Conservation (phyloP, 2,329 filamentous ascomycete species). For the Cladosporium colombiae region DNA sequence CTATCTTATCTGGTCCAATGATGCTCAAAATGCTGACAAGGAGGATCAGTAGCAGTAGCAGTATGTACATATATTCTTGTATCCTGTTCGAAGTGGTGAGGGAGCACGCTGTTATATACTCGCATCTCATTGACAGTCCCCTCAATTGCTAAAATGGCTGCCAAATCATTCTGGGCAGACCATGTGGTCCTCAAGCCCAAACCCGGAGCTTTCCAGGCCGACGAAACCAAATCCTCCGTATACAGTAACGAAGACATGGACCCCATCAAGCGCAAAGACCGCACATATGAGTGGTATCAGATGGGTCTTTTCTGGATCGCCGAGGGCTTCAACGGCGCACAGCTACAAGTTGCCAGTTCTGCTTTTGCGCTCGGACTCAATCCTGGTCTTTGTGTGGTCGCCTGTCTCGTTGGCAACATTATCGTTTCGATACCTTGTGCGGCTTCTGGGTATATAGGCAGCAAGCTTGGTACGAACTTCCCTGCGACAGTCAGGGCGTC, state of each 20-base stretch:
- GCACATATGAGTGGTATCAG: conserved; percentile 22
- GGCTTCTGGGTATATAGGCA: conserved; percentile 22
- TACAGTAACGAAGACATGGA: conserved; percentile 22
- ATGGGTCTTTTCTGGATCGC: conserved; percentile 24
- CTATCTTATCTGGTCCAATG: neutral
- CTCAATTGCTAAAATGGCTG: neutral
- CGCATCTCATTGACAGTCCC: neutral
- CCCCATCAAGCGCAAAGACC: conserved; percentile 19
- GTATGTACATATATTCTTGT: neutral
- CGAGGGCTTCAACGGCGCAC: conserved; percentile 24
- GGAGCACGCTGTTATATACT: neutral
- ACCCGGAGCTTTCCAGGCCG: conserved; percentile 4
- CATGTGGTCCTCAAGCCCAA: conserved; percentile 17
- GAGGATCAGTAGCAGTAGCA: neutral
- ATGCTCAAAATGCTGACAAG: no score
- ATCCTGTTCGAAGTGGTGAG: neutral
- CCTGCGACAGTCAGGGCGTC: conserved; percentile 20
- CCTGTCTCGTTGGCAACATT: conserved; percentile 23
- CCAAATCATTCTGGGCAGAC: conserved; percentile 8
- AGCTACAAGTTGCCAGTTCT: conserved; percentile 22
- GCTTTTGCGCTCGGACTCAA: conserved; percentile 24
- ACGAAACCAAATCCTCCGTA: neutral
- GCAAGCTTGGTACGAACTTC: conserved; percentile 23
- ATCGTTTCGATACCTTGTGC: conserved; percentile 21
- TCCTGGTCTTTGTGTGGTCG: conserved; percentile 22